Percentiles rank a stretch among this genome's conserved stretches.
Evolutionary conservation across 2,329 filamentous ascomycete genomes (phyloP).

Genomic region (Verticillium dahliae): DNA sequence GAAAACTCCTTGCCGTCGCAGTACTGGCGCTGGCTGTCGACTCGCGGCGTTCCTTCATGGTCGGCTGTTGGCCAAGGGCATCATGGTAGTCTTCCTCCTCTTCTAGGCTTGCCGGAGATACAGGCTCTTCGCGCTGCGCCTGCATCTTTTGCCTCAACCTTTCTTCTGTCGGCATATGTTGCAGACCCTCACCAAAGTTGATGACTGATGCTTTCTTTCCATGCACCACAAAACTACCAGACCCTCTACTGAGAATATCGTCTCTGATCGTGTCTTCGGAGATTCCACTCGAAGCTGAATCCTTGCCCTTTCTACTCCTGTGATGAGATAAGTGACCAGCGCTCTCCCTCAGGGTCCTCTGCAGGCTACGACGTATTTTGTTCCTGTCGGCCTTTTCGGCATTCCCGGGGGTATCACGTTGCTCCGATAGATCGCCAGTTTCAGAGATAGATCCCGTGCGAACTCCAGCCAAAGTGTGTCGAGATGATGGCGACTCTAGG

Average conservation of each 20-base stretch:
- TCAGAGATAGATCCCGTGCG: constrained; percentile 31
- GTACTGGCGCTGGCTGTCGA: constrained; percentile 62
- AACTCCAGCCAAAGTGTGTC: background rate
- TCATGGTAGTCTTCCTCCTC: constrained; percentile 41
- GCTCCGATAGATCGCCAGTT: constrained; percentile 32
- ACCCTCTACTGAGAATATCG: constrained; percentile 68
- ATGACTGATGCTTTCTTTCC: constrained; percentile 97
- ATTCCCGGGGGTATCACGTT: constrained; percentile 16
- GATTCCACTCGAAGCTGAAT: constrained; percentile 56
- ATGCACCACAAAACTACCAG: constrained; percentile 90
- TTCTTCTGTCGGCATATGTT: constrained; percentile 69
- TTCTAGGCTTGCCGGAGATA: constrained; percentile 27
- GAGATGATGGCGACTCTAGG: constrained; percentile 37
- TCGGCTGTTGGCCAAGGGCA: constrained; percentile 35
- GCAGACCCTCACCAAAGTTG: constrained; percentile 90
- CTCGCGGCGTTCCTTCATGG: constrained; percentile 45
- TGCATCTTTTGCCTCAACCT: constrained; percentile 58
- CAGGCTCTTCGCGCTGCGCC: constrained; percentile 32
- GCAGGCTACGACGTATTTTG: constrained; percentile 77
- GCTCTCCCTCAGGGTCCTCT: constrained; percentile 82
- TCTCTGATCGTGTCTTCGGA: constrained; percentile 46
- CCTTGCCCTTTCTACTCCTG: constrained; percentile 70
- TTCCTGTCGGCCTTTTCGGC: constrained; percentile 50
- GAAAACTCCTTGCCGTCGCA: constrained; percentile 59
- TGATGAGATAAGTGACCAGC: constrained; percentile 60